These are phyloP conservation scores for Ophiostoma tasmaniense DNA, from an alignment of 2,329 filamentous ascomycete genomes.

Conservation along the genomic window DNA sequence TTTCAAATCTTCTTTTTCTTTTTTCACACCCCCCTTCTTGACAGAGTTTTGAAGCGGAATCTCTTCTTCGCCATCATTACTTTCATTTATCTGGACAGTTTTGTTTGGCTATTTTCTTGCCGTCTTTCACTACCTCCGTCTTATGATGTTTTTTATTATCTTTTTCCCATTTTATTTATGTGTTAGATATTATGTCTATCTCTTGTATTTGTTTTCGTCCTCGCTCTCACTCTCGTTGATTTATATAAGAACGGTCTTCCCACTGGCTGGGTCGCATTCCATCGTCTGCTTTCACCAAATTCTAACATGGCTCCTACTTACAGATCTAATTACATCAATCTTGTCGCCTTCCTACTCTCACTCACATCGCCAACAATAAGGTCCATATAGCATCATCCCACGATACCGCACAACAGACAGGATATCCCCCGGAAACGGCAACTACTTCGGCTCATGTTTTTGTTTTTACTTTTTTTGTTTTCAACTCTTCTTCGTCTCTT, in stretches of 20 bases:
- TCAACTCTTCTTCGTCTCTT: too few species aligned
- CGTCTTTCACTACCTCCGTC: background rate
- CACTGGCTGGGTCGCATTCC: background rate
- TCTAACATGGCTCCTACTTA: background rate
- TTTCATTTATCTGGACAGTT: background rate
- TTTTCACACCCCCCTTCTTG: background rate
- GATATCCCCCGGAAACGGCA: background rate
- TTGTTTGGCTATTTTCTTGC: background rate
- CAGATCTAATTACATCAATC: background rate
- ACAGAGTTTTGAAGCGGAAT: background rate
- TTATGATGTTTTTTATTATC: background rate
- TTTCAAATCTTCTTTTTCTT: background rate
- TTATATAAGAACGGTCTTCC: background rate
- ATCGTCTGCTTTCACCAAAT: background rate
- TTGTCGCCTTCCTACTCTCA: background rate
- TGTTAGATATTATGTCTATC: background rate
- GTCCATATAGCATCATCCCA: background rate
- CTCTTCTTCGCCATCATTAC: background rate
- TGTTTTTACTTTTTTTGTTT: too few species aligned
- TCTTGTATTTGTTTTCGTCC: background rate
- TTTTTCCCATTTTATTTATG: background rate
- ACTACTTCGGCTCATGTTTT: background rate
- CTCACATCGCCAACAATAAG: background rate
- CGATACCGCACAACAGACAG: background rate
- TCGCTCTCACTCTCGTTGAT: background rate